Conservation (phyloP, 257 asterid species). For the Schizonepeta tenuifolia region DNA sequence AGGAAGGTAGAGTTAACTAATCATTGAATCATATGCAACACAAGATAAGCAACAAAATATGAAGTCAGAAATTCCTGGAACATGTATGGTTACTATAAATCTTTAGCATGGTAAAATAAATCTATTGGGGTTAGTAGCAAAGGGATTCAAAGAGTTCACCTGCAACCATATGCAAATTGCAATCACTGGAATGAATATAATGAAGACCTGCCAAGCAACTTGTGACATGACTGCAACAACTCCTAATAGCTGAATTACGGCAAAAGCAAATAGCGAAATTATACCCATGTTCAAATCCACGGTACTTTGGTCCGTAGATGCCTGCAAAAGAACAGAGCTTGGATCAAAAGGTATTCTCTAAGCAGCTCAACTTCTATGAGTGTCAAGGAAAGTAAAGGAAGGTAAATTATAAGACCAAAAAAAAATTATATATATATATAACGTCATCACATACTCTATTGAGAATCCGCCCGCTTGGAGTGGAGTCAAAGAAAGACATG, state of each 20-base stretch:
- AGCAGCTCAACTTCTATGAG: neutral
- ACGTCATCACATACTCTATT: slow-evolving; percentile 62
- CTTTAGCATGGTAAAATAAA: neutral
- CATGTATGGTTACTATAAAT: neutral
- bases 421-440: too few relatives aligned
- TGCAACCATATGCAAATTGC: slow-evolving; percentile 74
- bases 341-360: slow-evolving; percentile 1
- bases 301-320: slow-evolving; percentile 85
- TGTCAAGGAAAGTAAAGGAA: neutral
- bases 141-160: slow-evolving; percentile 45
- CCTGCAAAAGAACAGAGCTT: slow-evolving; percentile 50
- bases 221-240: slow-evolving; percentile 81
- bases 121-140: neutral
- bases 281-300: slow-evolving; percentile 68
- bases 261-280: slow-evolving; percentile 60
- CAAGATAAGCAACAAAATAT: neutral
- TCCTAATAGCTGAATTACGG: slow-evolving; percentile 73
- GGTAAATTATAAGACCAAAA: neutral
- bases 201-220: slow-evolving; percentile 88
- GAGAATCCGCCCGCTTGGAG: slow-evolving; percentile 93
- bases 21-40: neutral
- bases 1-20: slow-evolving; percentile 1
- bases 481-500: slow-evolving; percentile 94
- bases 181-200: slow-evolving; percentile 69
- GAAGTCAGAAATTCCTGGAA: neutral